Evolutionary conservation across 768 basidiomycete genomes (phyloP).

Genomic region (Suillus ampliporus): DNA sequence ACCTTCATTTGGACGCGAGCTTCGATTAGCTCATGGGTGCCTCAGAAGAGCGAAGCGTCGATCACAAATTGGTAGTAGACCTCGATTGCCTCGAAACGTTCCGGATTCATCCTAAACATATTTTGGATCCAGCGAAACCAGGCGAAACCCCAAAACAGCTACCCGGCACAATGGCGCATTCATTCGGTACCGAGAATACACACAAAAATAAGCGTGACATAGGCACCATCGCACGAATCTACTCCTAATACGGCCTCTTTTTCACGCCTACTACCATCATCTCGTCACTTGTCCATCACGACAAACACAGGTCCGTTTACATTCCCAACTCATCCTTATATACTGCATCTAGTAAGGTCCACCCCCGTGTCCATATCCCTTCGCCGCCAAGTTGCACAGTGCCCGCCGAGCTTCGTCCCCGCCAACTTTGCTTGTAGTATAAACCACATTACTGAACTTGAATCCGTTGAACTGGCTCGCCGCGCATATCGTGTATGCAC

Average conservation of each 20-base stretch:
- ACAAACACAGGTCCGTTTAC: not conserved
- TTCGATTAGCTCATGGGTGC: constrained; percentile 26
- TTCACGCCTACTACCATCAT: constrained; percentile 1
- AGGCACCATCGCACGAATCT: constrained; percentile 2
- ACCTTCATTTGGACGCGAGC: constrained; percentile 15
- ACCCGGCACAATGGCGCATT: not conserved
- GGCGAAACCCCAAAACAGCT: constrained; percentile 4
- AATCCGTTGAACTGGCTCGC: constrained; percentile 97
- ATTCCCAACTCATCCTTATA: not conserved
- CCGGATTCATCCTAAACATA: constrained; percentile 17
- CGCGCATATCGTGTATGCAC: constrained; percentile 98
- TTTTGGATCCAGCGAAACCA: constrained; percentile 13
- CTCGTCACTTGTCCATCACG: not conserved
- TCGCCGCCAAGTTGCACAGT: constrained; percentile 54
- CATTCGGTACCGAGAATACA: constrained; percentile 9
- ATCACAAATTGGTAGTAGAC: constrained; percentile 18
- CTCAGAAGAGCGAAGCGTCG: constrained; percentile 24
- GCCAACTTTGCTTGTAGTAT: constrained; percentile 69
- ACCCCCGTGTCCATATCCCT: constrained; percentile 43
- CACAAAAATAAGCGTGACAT: constrained; percentile 6
- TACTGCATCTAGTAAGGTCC: constrained; percentile 13
- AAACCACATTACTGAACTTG: constrained; percentile 77
- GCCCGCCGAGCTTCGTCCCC: constrained; percentile 56
- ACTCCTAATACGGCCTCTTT: not conserved
- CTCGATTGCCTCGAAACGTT: constrained; percentile 21